These are phyloP conservation scores for Tylopilus subfusipes DNA, from an alignment of 768 basidiomycete species.

Conservation along the genomic window DNA sequence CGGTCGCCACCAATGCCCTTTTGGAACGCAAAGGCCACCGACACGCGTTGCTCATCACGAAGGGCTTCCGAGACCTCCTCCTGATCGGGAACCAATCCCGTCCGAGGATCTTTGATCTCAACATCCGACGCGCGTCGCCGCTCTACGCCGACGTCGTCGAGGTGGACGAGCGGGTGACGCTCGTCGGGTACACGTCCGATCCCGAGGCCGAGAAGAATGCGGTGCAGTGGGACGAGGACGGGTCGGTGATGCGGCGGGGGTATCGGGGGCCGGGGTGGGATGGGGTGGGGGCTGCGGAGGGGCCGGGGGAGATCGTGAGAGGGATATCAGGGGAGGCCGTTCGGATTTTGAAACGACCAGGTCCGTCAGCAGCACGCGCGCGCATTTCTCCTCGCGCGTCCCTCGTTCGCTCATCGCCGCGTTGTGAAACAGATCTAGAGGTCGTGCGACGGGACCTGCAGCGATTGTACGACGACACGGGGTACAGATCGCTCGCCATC, in stretches of 20 bases:
- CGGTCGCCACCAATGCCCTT: conserved; percentile 94
- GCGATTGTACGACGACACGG: conserved; percentile 67
- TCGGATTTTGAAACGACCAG: conserved; percentile 71
- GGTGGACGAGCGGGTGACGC: conserved; percentile 88
- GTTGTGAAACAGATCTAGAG: conserved; percentile 42
- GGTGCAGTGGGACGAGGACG: conserved; percentile 71
- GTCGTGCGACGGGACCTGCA: conserved; percentile 59
- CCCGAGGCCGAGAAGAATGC: conserved; percentile 74
- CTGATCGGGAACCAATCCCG: conserved; percentile 94
- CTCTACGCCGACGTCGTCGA: conserved; percentile 67
- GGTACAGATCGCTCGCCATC: conserved; percentile 85
- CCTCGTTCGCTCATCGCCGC: neutral
- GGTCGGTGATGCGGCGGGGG: conserved; percentile 60
- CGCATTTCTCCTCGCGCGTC: neutral
- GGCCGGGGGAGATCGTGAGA: conserved; percentile 73
- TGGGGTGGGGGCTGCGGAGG: conserved; percentile 63
- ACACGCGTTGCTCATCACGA: conserved; percentile 88
- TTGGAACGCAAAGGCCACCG: conserved; percentile 92
- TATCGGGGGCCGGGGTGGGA: conserved; percentile 82
- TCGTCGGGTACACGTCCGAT: conserved; percentile 91
- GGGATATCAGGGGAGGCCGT: conserved; percentile 91
- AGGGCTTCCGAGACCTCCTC: conserved; percentile 87
- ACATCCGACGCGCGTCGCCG: conserved; percentile 73
- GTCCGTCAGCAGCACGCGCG: conserved; percentile 31
- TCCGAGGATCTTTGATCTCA: conserved; percentile 91